A percentile compares a stretch with the other conserved stretches of the same genome.
Evolutionary conservation across 2,329 filamentous ascomycete genomes (phyloP).

Genomic region (Hypoxylon sp.): DNA sequence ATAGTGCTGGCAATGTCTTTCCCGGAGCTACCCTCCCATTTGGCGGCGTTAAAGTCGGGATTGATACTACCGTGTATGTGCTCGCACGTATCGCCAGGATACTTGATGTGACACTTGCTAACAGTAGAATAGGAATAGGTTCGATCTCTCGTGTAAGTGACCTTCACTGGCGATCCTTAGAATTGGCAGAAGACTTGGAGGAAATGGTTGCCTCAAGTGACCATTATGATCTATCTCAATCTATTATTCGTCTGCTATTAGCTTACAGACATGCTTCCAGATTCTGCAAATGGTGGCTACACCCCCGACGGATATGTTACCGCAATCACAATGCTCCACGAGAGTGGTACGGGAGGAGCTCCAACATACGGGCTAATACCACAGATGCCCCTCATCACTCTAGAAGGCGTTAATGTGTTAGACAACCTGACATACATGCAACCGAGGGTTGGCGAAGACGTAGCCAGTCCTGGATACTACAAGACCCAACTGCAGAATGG

Average conservation of each 20-base stretch:
- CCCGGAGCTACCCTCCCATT: constrained; percentile 62
- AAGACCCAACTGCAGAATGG: constrained; percentile 65
- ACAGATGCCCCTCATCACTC: constrained; percentile 62
- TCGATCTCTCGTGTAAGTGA: constrained; percentile 44
- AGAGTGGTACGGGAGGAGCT: constrained; percentile 70
- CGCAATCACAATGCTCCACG: constrained; percentile 68
- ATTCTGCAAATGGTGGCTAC: constrained; percentile 57
- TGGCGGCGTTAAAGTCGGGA: constrained; percentile 62
- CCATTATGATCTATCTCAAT: neutral
- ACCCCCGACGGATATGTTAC: constrained; percentile 62
- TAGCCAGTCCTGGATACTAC: constrained; percentile 69
- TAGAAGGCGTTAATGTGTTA: constrained; percentile 62
- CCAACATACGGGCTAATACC: constrained; percentile 71
- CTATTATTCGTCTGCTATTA: neutral
- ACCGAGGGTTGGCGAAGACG: constrained; percentile 57
- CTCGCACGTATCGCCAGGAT: neutral
- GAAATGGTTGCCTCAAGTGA: neutral
- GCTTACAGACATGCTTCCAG: constrained; percentile 12
- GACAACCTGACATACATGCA: constrained; percentile 66
- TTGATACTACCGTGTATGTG: constrained; percentile 55
- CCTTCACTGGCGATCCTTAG: constrained; percentile 16
- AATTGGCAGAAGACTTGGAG: neutral
- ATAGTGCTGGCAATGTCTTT: constrained; percentile 62
- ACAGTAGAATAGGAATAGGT: constrained; percentile 33
- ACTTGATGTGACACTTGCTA: neutral